phyloP scores from a whole-genome alignment of 306 rosid species.

The Clitoria ternatea region DNA sequence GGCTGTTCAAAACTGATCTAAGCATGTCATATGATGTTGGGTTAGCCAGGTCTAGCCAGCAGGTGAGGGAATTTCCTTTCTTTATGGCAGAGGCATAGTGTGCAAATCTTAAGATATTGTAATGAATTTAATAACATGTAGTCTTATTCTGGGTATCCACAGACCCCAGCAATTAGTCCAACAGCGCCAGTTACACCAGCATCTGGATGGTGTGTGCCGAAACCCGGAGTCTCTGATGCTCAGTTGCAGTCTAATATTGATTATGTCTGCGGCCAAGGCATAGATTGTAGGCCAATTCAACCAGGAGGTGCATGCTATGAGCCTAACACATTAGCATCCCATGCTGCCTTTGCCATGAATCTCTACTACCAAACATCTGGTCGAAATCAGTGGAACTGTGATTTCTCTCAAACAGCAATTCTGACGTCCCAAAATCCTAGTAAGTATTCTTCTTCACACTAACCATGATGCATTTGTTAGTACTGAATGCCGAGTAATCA shows the following conservation, averaged over 20 bases:
- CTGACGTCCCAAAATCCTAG: conserved; percentile 83
- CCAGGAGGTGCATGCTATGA: conserved; percentile 84
- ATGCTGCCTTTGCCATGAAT: conserved; percentile 92
- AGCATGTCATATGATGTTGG: conserved; percentile 67
- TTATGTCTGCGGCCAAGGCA: conserved; percentile 73
- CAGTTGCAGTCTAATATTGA: conserved; percentile 71
- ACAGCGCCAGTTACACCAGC: conserved; percentile 39
- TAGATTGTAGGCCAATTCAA: conserved; percentile 77
- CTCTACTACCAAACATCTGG: conserved; percentile 63
- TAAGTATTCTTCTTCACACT: conserved; percentile 34
- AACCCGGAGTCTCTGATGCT: conserved; percentile 52
- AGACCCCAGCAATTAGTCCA: conserved; percentile 46
- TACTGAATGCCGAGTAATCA: background rate
- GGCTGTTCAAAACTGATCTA: conserved; percentile 68
- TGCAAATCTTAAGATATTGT: background rate
- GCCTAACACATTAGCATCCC: conserved; percentile 70
- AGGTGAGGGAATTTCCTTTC: conserved; percentile 39
- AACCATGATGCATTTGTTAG: background rate
- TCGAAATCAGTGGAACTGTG: conserved; percentile 69
- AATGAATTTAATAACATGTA: background rate
- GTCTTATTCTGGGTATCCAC: conserved; percentile 1
- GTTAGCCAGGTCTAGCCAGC: conserved; percentile 53
- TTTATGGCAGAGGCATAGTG: background rate
- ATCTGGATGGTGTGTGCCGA: conserved; percentile 76
- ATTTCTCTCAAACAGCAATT: conserved; percentile 80